These are phyloP conservation scores for Cicer judaicum DNA, from an alignment of 306 rosid species.

Conservation along the genomic window DNA sequence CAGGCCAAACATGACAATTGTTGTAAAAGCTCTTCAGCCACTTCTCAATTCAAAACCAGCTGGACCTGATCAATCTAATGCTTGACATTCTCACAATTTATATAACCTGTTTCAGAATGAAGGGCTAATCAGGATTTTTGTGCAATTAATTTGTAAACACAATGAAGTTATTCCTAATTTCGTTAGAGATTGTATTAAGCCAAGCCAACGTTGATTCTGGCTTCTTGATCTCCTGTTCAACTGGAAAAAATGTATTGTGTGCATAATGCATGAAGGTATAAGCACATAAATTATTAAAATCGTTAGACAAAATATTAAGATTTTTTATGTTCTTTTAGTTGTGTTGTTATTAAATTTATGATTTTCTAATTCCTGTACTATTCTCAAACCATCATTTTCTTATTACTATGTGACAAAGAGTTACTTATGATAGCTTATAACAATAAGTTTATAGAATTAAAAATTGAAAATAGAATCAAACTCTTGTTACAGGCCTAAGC, in stretches of 20 bases:
- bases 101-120: neutral
- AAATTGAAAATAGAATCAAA: no score
- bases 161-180: slow-evolving; percentile 19
- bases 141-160: slow-evolving; percentile 48
- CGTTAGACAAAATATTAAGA: neutral
- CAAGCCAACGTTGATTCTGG: slow-evolving; percentile 24
- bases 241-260: slow-evolving; percentile 24
- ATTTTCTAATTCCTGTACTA: no score
- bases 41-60: slow-evolving; percentile 86
- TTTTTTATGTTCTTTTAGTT: neutral
- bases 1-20: slow-evolving; percentile 97
- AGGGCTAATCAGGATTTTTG: slow-evolving; percentile 31
- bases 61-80: slow-evolving; percentile 69
- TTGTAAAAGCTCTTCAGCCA: slow-evolving; percentile 96
- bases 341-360: neutral
- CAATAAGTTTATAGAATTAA: no score
- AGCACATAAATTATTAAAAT: neutral
- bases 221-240: slow-evolving; percentile 20
- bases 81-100: slow-evolving; percentile 40
- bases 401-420: no score
- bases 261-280: slow-evolving; percentile 5
- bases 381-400: no score
- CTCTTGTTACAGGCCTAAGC: no score
- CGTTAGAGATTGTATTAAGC: slow-evolving; percentile 37
- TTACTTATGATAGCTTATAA: no score